These are phyloP conservation scores for Phalaenopsis aphrodite DNA, from an alignment of 106 monocot species.

Conservation along the genomic window DNA sequence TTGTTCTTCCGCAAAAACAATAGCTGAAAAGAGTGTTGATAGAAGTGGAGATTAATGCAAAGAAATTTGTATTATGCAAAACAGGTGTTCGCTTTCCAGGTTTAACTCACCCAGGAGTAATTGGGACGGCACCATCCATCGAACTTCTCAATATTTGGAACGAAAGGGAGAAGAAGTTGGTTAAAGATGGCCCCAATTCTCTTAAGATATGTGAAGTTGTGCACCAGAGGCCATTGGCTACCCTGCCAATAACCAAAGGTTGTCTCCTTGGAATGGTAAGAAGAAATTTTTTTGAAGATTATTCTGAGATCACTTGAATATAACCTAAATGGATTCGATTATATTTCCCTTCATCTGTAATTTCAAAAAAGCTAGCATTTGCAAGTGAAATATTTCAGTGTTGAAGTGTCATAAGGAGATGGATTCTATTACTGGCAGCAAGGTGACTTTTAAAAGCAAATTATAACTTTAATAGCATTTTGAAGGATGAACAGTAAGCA, in stretches of 20 bases:
- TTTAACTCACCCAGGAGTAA: slow-evolving; percentile 67
- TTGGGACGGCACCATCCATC: slow-evolving; percentile 76
- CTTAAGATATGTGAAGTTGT: slow-evolving; percentile 63
- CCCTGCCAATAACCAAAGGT: slow-evolving; percentile 46
- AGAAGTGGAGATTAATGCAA: neutral
- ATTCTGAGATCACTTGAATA: neutral
- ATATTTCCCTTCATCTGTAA: too few relatives aligned
- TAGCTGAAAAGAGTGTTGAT: neutral
- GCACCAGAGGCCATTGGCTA: slow-evolving; percentile 72
- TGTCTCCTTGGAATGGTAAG: slow-evolving; percentile 75
- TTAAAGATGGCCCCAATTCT: slow-evolving; percentile 26
- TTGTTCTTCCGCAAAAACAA: neutral
- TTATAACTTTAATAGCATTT: too few relatives aligned
- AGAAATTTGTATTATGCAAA: neutral
- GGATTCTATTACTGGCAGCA: too few relatives aligned
- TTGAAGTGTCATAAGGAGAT: too few relatives aligned
- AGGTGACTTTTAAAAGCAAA: too few relatives aligned
- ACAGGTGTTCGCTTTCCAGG: slow-evolving; percentile 82
- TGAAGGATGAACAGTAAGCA: too few relatives aligned
- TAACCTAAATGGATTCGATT: too few relatives aligned
- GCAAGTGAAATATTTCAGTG: too few relatives aligned
- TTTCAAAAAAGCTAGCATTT: too few relatives aligned
- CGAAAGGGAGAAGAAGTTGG: slow-evolving; percentile 64
- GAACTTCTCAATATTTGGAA: slow-evolving; percentile 89
- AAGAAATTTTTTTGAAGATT: neutral